Base-by-base conservation (phyloP, 164 flowering plant genomes). In the Protea cynaroides region DNA sequence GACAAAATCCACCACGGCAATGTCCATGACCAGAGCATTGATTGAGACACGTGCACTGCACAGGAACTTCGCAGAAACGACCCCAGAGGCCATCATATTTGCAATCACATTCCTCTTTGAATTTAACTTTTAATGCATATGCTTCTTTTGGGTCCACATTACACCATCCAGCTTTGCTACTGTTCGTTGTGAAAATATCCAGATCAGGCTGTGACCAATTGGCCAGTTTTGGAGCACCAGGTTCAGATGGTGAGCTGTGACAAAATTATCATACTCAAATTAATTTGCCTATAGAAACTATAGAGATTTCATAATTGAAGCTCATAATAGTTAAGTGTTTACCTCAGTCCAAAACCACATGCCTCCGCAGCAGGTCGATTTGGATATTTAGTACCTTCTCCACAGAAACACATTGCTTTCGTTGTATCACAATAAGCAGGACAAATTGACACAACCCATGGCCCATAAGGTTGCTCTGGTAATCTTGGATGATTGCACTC, bases 321-420 rank as follows among this genome's bases (percentile, higher is more conserved):
- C 50, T 13, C 0, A 69, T 8, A 24, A 44, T 24, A 66, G 49
- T 29, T 57, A 19, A 11, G 40, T 22, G 57, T 50, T 82, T 86
- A 93, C 98, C 72, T 80, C 21, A 80, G 44, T 74, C 78, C 77
- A 79, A 94, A 94, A 13, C 98, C 98, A 79, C 98, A 94, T 54
- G 91, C 70, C 80, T 94, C 98, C 13, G 97, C 82, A 54, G 78
- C 84, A n/a, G 97, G 99, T 55, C 99, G 97, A 74, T 88, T 81
- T 58, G 99, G 99, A 70, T 91, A 94, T 66, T 89, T 91, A 63
- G 99, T 89, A 58, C 92, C 93, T 75, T 89, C 83, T 64, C 99
- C 99, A 75, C 99, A 94, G 65, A 94, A 94, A 79, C 99, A 94
- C 96, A 91, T 85, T 51, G 99, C 97, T 71, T 87, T 82, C 11